phyloP scores from a whole-genome alignment of 805 yeast genomes.

The Ogataea paradorogensis region DNA sequence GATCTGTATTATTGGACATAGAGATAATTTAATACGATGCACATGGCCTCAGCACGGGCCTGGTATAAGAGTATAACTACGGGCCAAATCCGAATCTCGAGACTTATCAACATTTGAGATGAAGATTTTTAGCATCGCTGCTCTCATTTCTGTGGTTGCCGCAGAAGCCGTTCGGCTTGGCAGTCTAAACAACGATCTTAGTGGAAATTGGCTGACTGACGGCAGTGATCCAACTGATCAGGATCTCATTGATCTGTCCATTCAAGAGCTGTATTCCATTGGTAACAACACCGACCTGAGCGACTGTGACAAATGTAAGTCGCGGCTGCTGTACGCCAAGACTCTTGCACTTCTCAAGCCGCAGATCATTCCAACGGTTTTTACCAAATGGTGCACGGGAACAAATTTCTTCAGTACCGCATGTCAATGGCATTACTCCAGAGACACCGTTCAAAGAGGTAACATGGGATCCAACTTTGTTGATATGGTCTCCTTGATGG shows the following conservation, averaged over 20 bases:
- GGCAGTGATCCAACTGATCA: constrained; percentile 2
- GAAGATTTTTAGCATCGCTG: not conserved
- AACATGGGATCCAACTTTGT: constrained; percentile 46
- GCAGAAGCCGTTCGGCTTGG: not conserved
- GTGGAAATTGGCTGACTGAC: constrained; percentile 3
- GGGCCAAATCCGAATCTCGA: too few relatives aligned
- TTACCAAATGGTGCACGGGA: constrained; percentile 42
- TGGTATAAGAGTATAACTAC: too few relatives aligned
- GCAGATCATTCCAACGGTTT: constrained; percentile 40
- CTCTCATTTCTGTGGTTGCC: not conserved
- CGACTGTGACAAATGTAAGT: constrained; percentile 37
- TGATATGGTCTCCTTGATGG: constrained; percentile 48
- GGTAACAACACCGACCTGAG: constrained; percentile 13
- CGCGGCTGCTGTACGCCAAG: constrained; percentile 37
- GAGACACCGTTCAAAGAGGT: constrained; percentile 38
- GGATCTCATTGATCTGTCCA: constrained; percentile 3
- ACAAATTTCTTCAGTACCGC: constrained; percentile 25
- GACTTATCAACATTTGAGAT: too few relatives aligned
- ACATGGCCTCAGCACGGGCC: too few relatives aligned
- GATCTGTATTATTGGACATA: too few relatives aligned
- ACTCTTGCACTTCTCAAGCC: constrained; percentile 38
- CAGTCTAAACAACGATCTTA: not conserved
- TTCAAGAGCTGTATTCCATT: constrained; percentile 8
- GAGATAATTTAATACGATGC: too few relatives aligned
- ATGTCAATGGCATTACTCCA: constrained; percentile 34